Evolutionary conservation across 495 filamentous ascomycete species (phyloP), one percentile per base, ranked within the genome.

Genomic region (Neurospora sp.): DNA sequence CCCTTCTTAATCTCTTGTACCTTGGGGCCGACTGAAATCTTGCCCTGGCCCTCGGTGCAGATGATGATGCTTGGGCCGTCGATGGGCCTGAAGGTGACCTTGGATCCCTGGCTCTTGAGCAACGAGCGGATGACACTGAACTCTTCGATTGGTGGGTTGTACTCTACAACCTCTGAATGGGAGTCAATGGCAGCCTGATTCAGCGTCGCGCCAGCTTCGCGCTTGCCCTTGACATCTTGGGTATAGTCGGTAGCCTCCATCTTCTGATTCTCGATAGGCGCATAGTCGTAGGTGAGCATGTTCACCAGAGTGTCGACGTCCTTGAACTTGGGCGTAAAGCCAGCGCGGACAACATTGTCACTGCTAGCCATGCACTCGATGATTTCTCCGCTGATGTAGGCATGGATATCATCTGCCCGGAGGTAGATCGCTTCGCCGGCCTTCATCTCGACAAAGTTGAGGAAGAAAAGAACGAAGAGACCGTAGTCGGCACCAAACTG

Each of bases 301-400:
- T 86, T 84, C 42, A 94, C 92, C n/a, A 99, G 87, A 3, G 93
- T 98, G 68, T 90, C 86, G 65, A 97, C 93, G 76, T 99, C 96
- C 84, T 98, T 97, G 87, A 95, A 98, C 82, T 99, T 99, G 10
- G 96, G 96, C 0, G 96, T 99, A 80, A 99, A 94, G 22, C 96
- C 96, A 2, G 96, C 96, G 40, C 96, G 94, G 27, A 99, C 94
- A 8, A 99, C 96, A 75, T 99, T 99, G 84, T 99, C 96, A 41
- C 93, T 96, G 27, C 93, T 91, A 2, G 96, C 96, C 96, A 99
- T 99, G 86, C 96, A 98, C 83, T 99, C 96, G 76, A 99, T 94
- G 76, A 99, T 97, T 73, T 99, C 96, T 61, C 96, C 96, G 35
- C 91, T 94, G 40, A 99, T 86, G 81, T 99, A 99, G 22, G 96